These are phyloP conservation scores for Globisporangium acanthophoron DNA, from an alignment of 352 stramenopile genomes.

Conservation along the genomic window DNA sequence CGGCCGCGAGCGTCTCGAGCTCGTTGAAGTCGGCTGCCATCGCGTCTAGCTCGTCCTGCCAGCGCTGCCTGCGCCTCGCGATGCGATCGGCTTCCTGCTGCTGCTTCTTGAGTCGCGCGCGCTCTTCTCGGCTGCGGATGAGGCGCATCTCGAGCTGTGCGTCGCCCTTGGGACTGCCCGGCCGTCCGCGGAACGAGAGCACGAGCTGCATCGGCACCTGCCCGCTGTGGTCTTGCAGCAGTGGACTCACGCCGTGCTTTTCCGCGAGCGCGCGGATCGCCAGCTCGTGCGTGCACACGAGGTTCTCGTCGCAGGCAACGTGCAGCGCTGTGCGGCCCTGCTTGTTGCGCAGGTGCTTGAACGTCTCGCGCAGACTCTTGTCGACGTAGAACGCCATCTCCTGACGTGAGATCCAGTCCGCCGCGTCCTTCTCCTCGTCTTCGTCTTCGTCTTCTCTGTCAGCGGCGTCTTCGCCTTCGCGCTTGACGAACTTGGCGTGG, in stretches of 20 bases:
- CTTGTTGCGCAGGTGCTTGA: slow-evolving; percentile 56
- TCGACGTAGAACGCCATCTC: slow-evolving; percentile 63
- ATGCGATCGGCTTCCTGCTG: slow-evolving; percentile 30
- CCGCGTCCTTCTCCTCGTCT: slow-evolving; percentile 16
- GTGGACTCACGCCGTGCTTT: slow-evolving; percentile 45
- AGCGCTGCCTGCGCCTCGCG: slow-evolving; percentile 21
- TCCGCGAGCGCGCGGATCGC: slow-evolving; percentile 50
- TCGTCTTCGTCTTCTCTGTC: slow-evolving; percentile 22
- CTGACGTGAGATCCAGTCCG: slow-evolving; percentile 42
- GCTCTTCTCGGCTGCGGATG: slow-evolving; percentile 23
- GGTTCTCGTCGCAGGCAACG: slow-evolving; percentile 73
- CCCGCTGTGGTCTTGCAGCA: slow-evolving; percentile 43
- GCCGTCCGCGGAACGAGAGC: slow-evolving; percentile 40
- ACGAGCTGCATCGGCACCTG: slow-evolving; percentile 36
- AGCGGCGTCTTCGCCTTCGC: slow-evolving; percentile 19
- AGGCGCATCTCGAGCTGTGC: slow-evolving; percentile 21
- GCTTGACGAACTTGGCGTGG: slow-evolving; percentile 25
- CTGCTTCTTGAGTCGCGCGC: slow-evolving; percentile 21
- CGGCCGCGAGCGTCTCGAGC: slow-evolving; percentile 38
- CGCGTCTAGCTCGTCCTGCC: slow-evolving; percentile 37
- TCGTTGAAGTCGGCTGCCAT: slow-evolving; percentile 45
- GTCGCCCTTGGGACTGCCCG: slow-evolving; percentile 53
- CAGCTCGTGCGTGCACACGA: slow-evolving; percentile 75
- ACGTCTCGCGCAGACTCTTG: slow-evolving; percentile 49
- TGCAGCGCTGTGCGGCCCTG: slow-evolving; percentile 64